Base-by-base conservation (phyloP, 1,284 basidiomycete genomes). In the Sporisorium scitamineum region DNA sequence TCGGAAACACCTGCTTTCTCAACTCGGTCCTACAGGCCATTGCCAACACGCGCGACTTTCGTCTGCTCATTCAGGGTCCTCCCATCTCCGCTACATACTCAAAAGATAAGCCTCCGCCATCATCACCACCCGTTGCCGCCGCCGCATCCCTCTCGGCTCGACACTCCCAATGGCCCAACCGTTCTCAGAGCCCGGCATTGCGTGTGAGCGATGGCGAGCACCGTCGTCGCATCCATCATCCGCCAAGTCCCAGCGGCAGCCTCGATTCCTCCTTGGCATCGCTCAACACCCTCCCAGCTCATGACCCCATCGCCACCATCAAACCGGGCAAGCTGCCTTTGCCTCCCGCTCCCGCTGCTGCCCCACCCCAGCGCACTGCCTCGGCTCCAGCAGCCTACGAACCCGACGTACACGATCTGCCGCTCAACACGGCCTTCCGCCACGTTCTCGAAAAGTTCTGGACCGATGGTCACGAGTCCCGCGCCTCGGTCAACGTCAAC, bases 1-100 rank as follows among this genome's bases (percentile, higher is more conserved):
- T 94, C 87, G 93, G 93, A 48, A 95, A 95, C 86, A 94, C 93
- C 0, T 95, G 94, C 86, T 95, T 94, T 86, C 92, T 95, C 90
- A 95, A 95, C 86, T 94, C 93, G 20, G 93, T 93, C 22, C 87
- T 95, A 39, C 94, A 91, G 83, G 88, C 89, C 34, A 90, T 91
- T 3, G 92, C 91, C 2, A 88, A 87, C 20, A 87, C 90, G 37
- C 86, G 92, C 26, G 88, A 89, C 41, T 89, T 90, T 79, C 88
- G 91, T 27, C 88, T 90, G 3, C 88, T 88, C 74, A 91, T 90
- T 78, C 86, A 88, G 26, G 73, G 73, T 5, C 65, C 72, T 16
- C 54, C 71, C 9, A 4, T 41, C 22, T 47, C 59, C 7, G 44
- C 59, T 22, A n/a, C 45, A 18, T 45, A 51, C 24, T 29, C 22